Evolutionary conservation across 129 eudicot genomes (phyloP), one percentile per base, ranked within the genome.

Genomic region (Centrapalus pauciflorus): DNA sequence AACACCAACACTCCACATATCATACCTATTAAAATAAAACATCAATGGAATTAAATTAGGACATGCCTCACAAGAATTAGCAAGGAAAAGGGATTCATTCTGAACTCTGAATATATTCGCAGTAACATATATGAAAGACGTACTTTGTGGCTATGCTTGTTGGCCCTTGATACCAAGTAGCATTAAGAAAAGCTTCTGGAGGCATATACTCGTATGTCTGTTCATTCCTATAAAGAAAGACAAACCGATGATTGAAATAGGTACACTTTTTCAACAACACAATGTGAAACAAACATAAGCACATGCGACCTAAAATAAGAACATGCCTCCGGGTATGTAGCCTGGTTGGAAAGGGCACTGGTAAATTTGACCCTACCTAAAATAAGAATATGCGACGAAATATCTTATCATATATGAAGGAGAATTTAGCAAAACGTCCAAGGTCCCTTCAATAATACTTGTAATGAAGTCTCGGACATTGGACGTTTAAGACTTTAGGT

Each of bases 1-100:
- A 32, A 88, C 95, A 3, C 98, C 98, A 67, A 88, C 86, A 68
- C 98, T 93, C 98, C 98, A 93, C 96, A 84, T 84, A 76, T 93
- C 98, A 76, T 93, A 93, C 90, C 98, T 93, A 64, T 24, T 32
- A 72, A 69, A 78, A 55, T 40, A 49, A 29, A 56, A 14, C 7
- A 66, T 17, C 7, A 13, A 13, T 29, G 48, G 27, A 32, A 72
- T 24, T 33, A 32, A 2, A 35, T 14, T 61, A 37, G 9, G 56
- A 26, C 9, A 49, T 35, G 25, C 29, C 4, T 49, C 14, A 28
- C 4, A 34, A 5, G 12, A 72, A 21, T 37, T 50, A 4, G 46
- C 16, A 37, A 51, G 35, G 0, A 38, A 34, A 37, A 26, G 64
- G 9, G 7, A 38, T n/a, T 60, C 37, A 14, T 35, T 62, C 11